Conservation (phyloP, 192 early-diverging fungal species). For the Rhizoclosmatium globosum region DNA sequence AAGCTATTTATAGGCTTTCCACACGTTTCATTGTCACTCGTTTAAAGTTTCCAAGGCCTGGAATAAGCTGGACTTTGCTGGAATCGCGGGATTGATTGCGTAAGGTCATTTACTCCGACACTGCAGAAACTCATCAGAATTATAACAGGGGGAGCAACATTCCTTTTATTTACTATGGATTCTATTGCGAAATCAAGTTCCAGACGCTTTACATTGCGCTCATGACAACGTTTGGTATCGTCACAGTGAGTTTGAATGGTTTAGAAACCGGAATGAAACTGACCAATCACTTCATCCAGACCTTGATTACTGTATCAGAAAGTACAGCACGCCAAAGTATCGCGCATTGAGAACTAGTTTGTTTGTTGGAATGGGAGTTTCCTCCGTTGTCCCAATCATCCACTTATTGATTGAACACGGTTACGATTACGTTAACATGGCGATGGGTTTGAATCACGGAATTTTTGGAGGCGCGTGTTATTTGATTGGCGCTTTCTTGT, state of each 20-base stretch:
- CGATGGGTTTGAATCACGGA: conserved; percentile 69
- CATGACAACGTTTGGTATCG: conserved; percentile 68
- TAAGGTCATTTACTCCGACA: conserved; percentile 54
- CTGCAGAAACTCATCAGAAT: neutral
- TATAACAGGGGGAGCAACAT: conserved; percentile 47
- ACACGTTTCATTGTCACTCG: conserved; percentile 90
- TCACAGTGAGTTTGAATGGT: conserved; percentile 56
- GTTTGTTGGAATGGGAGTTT: conserved; percentile 84
- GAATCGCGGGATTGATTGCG: conserved; percentile 85
- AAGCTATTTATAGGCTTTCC: conserved; percentile 2
- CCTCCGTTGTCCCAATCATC: conserved; percentile 74
- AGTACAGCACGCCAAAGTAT: conserved; percentile 78
- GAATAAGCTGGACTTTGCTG: conserved; percentile 94
- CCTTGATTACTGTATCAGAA: conserved; percentile 64
- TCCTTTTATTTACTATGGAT: conserved; percentile 60
- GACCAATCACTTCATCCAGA: conserved; percentile 34
- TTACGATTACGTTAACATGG: conserved; percentile 9
- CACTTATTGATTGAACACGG: conserved; percentile 59
- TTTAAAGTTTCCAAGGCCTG: conserved; percentile 67
- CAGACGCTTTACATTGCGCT: conserved; percentile 65
- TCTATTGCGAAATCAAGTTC: conserved; percentile 66
- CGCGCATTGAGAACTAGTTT: conserved; percentile 78
- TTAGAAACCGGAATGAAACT: neutral
- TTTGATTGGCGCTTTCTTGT: conserved; percentile 84
- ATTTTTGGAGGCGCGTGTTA: conserved; percentile 80